These are phyloP conservation scores for Aureobasidium sp. DNA, from an alignment of 2,329 filamentous ascomycete genomes.

Conservation along the genomic window DNA sequence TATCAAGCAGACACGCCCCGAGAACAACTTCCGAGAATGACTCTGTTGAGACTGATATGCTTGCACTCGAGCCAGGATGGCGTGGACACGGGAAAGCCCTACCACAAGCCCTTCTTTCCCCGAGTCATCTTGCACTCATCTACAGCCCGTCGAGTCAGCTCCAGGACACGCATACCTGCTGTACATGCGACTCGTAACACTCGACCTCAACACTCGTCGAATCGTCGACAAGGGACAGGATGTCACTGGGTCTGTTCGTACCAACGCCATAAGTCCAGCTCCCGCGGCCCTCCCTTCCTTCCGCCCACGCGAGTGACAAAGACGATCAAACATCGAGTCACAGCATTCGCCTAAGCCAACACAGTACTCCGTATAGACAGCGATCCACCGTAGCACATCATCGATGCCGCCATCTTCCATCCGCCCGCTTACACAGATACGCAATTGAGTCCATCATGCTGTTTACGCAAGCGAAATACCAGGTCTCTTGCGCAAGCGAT, in stretches of 20 bases:
- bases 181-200: neutral
- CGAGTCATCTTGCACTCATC: neutral
- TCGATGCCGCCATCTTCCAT: neutral
- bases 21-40: neutral
- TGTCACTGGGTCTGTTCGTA: neutral
- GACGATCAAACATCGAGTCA: neutral
- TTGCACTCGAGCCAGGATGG: neutral
- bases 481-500: neutral
- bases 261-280: neutral
- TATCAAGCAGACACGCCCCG: neutral
- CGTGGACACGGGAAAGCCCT: neutral
- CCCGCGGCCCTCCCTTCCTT: neutral
- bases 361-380: neutral
- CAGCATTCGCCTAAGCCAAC: neutral
- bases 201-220: no score
- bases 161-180: neutral
- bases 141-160: neutral
- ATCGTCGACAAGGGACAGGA: no score
- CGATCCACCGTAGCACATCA: neutral
- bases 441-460: neutral
- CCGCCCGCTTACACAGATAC: neutral
- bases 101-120: neutral
- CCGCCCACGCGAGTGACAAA: neutral
- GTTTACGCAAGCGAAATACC: conserved; percentile 1
- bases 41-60: neutral